Evolutionary conservation across 139 green algal genomes (phyloP).

Genomic region (Trebouxia sp.): DNA sequence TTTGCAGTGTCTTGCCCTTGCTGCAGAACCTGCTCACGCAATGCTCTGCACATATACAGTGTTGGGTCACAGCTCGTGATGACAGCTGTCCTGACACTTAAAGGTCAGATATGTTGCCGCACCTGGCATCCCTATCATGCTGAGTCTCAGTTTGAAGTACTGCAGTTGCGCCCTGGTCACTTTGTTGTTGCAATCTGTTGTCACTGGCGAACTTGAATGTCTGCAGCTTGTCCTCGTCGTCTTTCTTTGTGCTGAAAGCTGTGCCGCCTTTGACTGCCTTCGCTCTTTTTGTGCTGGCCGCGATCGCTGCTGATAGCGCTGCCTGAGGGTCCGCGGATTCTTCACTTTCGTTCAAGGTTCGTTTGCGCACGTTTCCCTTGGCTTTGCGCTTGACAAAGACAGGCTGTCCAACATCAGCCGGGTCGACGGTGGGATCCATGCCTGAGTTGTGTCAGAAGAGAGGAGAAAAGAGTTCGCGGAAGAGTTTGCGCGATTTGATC

Average conservation of each 20-base stretch:
- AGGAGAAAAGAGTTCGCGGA: too few relatives aligned
- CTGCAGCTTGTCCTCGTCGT: conserved; percentile 27
- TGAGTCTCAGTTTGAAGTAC: conserved; percentile 79
- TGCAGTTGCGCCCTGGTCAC: conserved; percentile 63
- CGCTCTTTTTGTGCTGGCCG: conserved; percentile 1
- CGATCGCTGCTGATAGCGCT: conserved; percentile 9
- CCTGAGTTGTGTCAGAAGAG: too few relatives aligned
- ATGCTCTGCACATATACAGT: conserved; percentile 45
- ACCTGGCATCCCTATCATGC: conserved; percentile 74
- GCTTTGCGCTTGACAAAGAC: conserved; percentile 31
- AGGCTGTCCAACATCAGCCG: neutral
- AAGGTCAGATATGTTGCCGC: neutral
- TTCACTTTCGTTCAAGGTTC: conserved; percentile 42
- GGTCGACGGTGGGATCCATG: neutral
- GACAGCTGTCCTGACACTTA: neutral
- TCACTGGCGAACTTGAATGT: conserved; percentile 54
- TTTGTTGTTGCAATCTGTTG: conserved; percentile 44
- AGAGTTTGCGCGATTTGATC: neutral
- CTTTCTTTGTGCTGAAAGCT: conserved; percentile 60
- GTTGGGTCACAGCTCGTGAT: neutral
- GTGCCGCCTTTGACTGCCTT: conserved; percentile 50
- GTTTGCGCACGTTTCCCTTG: conserved; percentile 71
- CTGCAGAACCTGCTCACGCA: conserved; percentile 60
- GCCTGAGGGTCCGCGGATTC: conserved; percentile 32
- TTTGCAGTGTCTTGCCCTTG: conserved; percentile 38